Evolutionary conservation across 306 rosid genomes (phyloP).

Genomic region (Quercus berberidifolia): DNA sequence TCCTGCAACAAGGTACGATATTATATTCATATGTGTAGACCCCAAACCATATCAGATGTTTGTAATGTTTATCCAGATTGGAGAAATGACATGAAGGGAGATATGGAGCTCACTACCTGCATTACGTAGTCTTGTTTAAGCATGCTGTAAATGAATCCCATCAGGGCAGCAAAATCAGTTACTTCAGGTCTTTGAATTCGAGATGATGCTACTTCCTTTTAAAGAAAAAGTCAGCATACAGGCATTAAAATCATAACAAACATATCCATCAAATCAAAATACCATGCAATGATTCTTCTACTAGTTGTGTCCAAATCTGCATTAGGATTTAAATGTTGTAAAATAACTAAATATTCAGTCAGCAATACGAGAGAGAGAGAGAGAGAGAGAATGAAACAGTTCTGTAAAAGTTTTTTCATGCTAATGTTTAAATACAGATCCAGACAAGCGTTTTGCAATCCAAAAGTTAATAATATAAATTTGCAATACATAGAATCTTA

Average conservation of each 20-base stretch:
- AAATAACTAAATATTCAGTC: not conserved
- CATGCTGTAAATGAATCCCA: constrained; percentile 64
- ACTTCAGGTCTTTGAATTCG: constrained; percentile 28
- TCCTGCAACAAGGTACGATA: constrained; percentile 41
- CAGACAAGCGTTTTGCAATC: not conserved
- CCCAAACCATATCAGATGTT: not conserved
- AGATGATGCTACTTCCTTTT: constrained; percentile 39
- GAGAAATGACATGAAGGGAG: constrained; percentile 1
- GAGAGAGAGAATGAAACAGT: not conserved
- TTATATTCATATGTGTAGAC: not conserved
- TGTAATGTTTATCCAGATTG: not conserved
- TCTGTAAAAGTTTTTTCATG: not conserved
- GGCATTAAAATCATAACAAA: not conserved
- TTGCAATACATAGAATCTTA: not conserved
- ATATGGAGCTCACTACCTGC: constrained; percentile 54
- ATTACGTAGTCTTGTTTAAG: constrained; percentile 59
- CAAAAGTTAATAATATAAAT: not conserved
- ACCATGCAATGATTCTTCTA: not conserved
- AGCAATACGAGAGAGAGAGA: not conserved
- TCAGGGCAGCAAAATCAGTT: constrained; percentile 41
- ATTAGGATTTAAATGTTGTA: not conserved
- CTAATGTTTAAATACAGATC: not conserved
- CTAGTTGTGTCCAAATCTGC: not conserved
- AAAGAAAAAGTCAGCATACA: constrained; percentile 3
- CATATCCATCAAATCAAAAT: not conserved